Percentiles rank a stretch among this genome's conserved stretches.
phyloP scores from a whole-genome alignment of 2,329 filamentous ascomycete species.

The Neospermospora avenae region DNA sequence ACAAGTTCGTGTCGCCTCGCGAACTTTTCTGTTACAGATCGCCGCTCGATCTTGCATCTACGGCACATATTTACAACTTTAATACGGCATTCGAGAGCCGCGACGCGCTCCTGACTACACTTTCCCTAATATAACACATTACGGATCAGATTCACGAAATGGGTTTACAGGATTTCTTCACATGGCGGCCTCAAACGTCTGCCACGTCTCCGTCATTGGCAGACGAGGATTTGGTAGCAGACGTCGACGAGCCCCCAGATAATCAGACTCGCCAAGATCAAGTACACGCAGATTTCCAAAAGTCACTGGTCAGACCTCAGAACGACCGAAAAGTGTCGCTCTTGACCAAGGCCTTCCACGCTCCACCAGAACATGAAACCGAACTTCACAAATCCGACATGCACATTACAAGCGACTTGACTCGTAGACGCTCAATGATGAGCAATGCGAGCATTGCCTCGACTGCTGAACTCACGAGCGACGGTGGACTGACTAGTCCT shows the following conservation, averaged over 20 bases:
- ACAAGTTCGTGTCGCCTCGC: slow-evolving; percentile 10
- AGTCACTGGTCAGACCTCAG: slow-evolving; percentile 42
- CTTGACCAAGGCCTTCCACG: slow-evolving; percentile 78
- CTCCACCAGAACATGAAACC: slow-evolving; percentile 62
- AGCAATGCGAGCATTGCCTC: slow-evolving; percentile 80
- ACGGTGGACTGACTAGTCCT: slow-evolving; percentile 85
- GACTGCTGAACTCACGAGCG: slow-evolving; percentile 90
- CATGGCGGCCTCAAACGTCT: slow-evolving; percentile 44
- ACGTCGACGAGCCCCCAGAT: slow-evolving; percentile 89
- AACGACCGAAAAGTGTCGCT: slow-evolving; percentile 71
- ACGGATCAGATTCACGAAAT: slow-evolving; percentile 26
- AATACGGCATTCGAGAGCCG: slow-evolving; percentile 9
- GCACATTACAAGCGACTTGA: slow-evolving; percentile 39
- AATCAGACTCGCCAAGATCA: slow-evolving; percentile 13
- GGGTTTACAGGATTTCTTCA: slow-evolving; percentile 40
- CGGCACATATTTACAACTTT: slow-evolving; percentile 10
- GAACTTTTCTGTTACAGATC: slow-evolving; percentile 8
- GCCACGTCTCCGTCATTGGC: slow-evolving; percentile 33
- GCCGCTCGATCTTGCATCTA: slow-evolving; percentile 10
- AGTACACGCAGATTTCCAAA: slow-evolving; percentile 32
- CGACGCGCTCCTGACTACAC: not conserved
- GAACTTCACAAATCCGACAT: slow-evolving; percentile 42
- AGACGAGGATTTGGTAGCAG: slow-evolving; percentile 66
- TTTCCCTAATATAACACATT: slow-evolving; percentile 8
- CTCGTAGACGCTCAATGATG: slow-evolving; percentile 54